These are phyloP conservation scores for Fragilariopsis cylindrus DNA, from an alignment of 108 stramenopile genomes.

Conservation along the genomic window DNA sequence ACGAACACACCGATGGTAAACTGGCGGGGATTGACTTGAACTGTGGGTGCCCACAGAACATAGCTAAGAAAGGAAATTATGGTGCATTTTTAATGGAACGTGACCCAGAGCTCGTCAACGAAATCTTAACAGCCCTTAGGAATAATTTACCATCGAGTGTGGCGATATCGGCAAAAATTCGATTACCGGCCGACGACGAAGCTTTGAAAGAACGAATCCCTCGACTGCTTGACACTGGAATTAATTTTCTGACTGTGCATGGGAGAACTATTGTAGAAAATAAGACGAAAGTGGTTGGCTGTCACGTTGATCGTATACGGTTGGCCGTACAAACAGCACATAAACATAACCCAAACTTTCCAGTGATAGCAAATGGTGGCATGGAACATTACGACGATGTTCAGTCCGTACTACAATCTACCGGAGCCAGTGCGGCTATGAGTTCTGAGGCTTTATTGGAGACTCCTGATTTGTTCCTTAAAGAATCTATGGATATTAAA, in stretches of 20 bases:
- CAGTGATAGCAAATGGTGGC: conserved; percentile 96
- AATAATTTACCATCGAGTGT: conserved; percentile 57
- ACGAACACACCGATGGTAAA: conserved; percentile 41
- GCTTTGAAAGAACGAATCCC: conserved; percentile 52
- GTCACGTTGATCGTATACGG: conserved; percentile 63
- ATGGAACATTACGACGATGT: conserved; percentile 83
- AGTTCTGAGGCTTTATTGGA: conserved; percentile 92
- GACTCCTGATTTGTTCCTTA: conserved; percentile 84
- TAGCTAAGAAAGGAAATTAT: conserved; percentile 91
- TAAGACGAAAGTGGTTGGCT: conserved; percentile 63
- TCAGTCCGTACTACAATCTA: conserved; percentile 54
- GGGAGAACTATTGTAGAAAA: conserved; percentile 94
- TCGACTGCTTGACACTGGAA: conserved; percentile 77
- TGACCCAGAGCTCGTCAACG: conserved; percentile 47
- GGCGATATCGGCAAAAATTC: conserved; percentile 78
- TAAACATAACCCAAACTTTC: conserved; percentile 51
- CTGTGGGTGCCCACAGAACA: conserved; percentile 95
- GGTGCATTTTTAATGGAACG: conserved; percentile 97
- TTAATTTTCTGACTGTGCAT: conserved; percentile 91
- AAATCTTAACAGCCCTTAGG: conserved; percentile 53
- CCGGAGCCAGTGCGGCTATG: conserved; percentile 93
- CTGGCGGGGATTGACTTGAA: conserved; percentile 89
- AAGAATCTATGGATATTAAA: conserved; percentile 20
- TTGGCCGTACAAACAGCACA: conserved; percentile 50
- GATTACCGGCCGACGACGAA: conserved; percentile 54